A percentile compares a stretch with the other conserved stretches of the same genome.
Conservation (phyloP, 106 monocot genomes). For the Vanilla planifolia region DNA sequence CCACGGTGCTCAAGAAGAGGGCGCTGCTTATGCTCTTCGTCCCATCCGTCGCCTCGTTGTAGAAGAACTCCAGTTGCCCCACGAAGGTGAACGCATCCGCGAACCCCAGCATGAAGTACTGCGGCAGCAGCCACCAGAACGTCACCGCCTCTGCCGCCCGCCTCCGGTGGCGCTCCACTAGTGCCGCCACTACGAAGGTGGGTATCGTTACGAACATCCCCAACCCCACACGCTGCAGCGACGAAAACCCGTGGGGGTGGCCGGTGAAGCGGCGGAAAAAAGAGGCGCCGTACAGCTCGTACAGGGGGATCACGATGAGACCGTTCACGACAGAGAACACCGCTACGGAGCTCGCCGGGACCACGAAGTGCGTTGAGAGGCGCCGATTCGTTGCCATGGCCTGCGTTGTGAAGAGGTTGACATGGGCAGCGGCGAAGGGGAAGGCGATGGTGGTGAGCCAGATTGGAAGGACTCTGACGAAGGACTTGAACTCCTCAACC, state of each 20-base stretch:
- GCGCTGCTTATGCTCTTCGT: slow-evolving; percentile 34
- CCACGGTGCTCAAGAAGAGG: slow-evolving; percentile 25
- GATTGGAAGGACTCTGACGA: slow-evolving; percentile 76
- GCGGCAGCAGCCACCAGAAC: slow-evolving; percentile 43
- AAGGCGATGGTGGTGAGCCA: no score
- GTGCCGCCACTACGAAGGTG: slow-evolving; percentile 71
- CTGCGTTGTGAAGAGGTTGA: slow-evolving; percentile 67
- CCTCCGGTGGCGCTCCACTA: slow-evolving; percentile 76
- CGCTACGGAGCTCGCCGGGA: slow-evolving; percentile 83
- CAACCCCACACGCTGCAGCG: slow-evolving; percentile 79
- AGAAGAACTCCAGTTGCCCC: slow-evolving; percentile 58
- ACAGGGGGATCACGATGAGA: slow-evolving; percentile 65
- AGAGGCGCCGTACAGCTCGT: slow-evolving; percentile 69
- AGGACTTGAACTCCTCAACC: slow-evolving; percentile 90
- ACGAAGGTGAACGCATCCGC: slow-evolving; percentile 45
- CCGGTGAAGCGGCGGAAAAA: slow-evolving; percentile 71
- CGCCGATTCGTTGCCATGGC: slow-evolving; percentile 57
- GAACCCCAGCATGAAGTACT: slow-evolving; percentile 38
- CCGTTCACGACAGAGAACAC: slow-evolving; percentile 83
- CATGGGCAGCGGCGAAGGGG: slow-evolving; percentile 72
- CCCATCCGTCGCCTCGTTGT: slow-evolving; percentile 36
- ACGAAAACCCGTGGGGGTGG: slow-evolving; percentile 81
- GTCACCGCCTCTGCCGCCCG: no score
- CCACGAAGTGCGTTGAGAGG: slow-evolving; percentile 75
- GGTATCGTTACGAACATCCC: slow-evolving; percentile 63